Conservation (phyloP, 139 green algal genomes). For the Closterium sp. region DNA sequence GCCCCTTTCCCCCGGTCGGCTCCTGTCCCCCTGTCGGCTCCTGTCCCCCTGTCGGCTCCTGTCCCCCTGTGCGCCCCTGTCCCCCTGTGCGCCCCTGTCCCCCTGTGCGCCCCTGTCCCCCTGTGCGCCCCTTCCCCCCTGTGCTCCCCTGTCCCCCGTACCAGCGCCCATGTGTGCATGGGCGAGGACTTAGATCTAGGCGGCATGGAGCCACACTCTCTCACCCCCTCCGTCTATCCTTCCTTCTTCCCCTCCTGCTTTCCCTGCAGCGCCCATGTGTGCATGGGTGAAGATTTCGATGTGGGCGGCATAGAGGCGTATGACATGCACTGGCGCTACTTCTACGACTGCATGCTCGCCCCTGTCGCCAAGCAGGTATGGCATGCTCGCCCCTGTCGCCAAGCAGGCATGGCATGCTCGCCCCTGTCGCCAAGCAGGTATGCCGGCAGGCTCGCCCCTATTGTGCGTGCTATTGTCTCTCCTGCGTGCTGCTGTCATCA, state of each 20-base stretch:
- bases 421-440: conserved; percentile 57
- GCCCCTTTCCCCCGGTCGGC: conserved; percentile 63
- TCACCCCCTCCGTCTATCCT: background rate
- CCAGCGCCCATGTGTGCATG: no score
- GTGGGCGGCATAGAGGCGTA: conserved; percentile 73
- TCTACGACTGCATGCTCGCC: conserved; percentile 94
- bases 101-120: background rate
- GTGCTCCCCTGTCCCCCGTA: background rate
- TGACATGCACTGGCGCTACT: conserved; percentile 81
- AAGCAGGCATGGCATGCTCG: conserved; percentile 72
- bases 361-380: conserved; percentile 69
- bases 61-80: background rate
- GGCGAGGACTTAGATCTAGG: background rate
- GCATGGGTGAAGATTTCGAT: conserved; percentile 59
- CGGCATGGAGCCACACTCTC: background rate
- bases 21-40: background rate
- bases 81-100: background rate
- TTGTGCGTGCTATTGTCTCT: no score
- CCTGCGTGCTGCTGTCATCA: no score
- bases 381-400: background rate
- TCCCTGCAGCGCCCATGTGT: conserved; percentile 31
- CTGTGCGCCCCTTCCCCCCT: background rate
- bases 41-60: background rate
- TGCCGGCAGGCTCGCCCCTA: no score
- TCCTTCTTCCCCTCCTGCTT: background rate